Conservation (phyloP, 2,329 filamentous ascomycete species). For the Xylaria sp. region DNA sequence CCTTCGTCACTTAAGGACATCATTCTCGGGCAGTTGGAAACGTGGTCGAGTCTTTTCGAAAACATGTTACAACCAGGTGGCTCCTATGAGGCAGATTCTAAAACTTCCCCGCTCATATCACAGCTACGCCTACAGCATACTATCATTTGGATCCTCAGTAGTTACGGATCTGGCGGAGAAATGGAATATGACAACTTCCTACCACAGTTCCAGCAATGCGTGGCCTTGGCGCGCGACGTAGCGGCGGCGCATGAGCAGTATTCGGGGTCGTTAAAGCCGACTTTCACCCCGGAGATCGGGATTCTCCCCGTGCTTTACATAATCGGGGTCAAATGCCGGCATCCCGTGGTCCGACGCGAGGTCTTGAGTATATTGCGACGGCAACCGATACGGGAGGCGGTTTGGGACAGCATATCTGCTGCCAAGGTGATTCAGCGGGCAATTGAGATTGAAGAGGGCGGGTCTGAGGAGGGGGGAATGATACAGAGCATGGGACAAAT, state of each 20-base stretch:
- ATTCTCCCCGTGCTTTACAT: slow-evolving; percentile 50
- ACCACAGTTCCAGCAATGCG: slow-evolving; percentile 46
- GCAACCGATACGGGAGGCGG: slow-evolving; percentile 46
- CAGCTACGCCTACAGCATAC: slow-evolving; percentile 50
- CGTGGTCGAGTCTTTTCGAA: slow-evolving; percentile 45
- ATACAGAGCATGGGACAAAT: slow-evolving; percentile 45
- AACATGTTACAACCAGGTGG: slow-evolving; percentile 40
- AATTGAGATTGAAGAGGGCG: slow-evolving; percentile 51
- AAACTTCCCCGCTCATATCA: slow-evolving; percentile 37
- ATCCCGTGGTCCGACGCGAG: slow-evolving; percentile 48
- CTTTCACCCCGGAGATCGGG: slow-evolving; percentile 50
- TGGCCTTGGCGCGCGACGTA: slow-evolving; percentile 41
- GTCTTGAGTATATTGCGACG: slow-evolving; percentile 44
- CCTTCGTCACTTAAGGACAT: slow-evolving; percentile 30
- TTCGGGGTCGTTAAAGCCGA: slow-evolving; percentile 39
- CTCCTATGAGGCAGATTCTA: slow-evolving; percentile 28
- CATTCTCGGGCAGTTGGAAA: slow-evolving; percentile 41
- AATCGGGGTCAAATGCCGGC: slow-evolving; percentile 51
- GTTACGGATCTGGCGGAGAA: slow-evolving; percentile 43
- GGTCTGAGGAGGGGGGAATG: slow-evolving; percentile 20
- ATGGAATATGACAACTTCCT: slow-evolving; percentile 47
- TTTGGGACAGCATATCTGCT: slow-evolving; percentile 49
- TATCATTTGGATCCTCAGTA: slow-evolving; percentile 44
- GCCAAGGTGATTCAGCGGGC: slow-evolving; percentile 48
- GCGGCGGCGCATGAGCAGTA: slow-evolving; percentile 40